A percentile compares a stretch with the other conserved stretches of the same genome.
phyloP scores from a whole-genome alignment of 768 basidiomycete species.

The Termitomyces sp. region DNA sequence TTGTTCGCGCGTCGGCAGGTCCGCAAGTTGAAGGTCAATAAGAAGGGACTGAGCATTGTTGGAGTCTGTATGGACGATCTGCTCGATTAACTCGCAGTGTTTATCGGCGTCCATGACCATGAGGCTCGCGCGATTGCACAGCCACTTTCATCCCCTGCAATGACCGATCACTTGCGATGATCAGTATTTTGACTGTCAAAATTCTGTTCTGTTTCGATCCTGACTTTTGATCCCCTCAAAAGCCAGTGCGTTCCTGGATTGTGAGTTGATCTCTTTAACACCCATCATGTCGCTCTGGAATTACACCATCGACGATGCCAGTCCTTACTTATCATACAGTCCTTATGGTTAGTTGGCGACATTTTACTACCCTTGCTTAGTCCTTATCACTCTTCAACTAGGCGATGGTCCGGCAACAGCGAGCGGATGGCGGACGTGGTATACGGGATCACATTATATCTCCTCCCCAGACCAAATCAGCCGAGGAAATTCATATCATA shows the following conservation, averaged over 20 bases:
- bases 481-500: constrained; percentile 16
- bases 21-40: constrained; percentile 53
- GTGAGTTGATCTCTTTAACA: constrained; percentile 9
- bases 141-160: constrained; percentile 7
- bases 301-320: constrained; percentile 18
- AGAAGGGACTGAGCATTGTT: constrained; percentile 43
- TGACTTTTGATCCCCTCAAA: neutral
- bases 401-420: constrained; percentile 6
- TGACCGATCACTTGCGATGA: constrained; percentile 10
- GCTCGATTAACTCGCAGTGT: constrained; percentile 36
- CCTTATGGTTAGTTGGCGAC: constrained; percentile 12
- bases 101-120: constrained; percentile 29
- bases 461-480: constrained; percentile 10
- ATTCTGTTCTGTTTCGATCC: neutral
- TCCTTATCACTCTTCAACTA: constrained; percentile 4
- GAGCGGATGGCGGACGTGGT: constrained; percentile 17
- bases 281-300: constrained; percentile 21
- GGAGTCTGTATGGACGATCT: constrained; percentile 43
- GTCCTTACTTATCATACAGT: constrained; percentile 18
- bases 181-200: neutral
- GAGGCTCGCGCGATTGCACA: constrained; percentile 4
- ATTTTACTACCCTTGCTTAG: neutral
- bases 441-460: constrained; percentile 10
- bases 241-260: neutral
- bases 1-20: constrained; percentile 53